Percentiles rank a stretch among this genome's conserved stretches.
Evolutionary conservation across 441 rosid genomes (phyloP).

Genomic region (Macaranga tanarius): DNA sequence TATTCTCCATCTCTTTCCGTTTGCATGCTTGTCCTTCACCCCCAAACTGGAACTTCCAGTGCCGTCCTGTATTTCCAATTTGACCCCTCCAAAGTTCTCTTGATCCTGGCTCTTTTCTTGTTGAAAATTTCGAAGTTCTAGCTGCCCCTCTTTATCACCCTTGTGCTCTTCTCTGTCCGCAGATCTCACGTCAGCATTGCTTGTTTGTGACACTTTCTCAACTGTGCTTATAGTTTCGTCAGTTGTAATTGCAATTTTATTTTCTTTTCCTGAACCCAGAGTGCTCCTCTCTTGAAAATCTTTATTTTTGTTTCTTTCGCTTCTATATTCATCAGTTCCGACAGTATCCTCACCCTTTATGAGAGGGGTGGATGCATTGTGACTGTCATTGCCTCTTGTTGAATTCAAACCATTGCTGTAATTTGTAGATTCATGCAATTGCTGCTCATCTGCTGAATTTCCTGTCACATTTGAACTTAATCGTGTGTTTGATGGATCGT

Average conservation of each 20-base stretch:
- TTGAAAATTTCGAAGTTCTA: constrained; percentile 18
- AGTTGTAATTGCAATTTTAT: constrained; percentile 15
- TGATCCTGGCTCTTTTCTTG: constrained; percentile 12
- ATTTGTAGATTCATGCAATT: constrained; percentile 9
- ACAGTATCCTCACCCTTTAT: not conserved
- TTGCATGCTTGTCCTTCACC: constrained; percentile 22
- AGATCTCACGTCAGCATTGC: constrained; percentile 14
- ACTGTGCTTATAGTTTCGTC: not conserved
- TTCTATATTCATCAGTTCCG: constrained; percentile 14
- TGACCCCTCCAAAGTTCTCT: constrained; percentile 23
- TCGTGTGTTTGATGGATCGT: constrained; percentile 29
- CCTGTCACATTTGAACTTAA: constrained; percentile 20
- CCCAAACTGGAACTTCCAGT: constrained; percentile 12
- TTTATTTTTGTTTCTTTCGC: constrained; percentile 1
- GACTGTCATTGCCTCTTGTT: constrained; percentile 3
- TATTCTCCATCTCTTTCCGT: constrained; percentile 37
- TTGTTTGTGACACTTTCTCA: constrained; percentile 11
- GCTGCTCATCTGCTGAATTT: constrained; percentile 1
- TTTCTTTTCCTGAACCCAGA: constrained; percentile 6
- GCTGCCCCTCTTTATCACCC: not conserved
- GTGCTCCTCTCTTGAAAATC: constrained; percentile 9
- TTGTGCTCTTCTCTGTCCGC: constrained; percentile 16
- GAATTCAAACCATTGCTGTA: constrained; percentile 3
- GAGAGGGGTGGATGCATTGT: not conserved
- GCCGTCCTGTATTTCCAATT: constrained; percentile 24